These are phyloP conservation scores for Solanum hybrid DNA, from an alignment of 305 asterid genomes.

Conservation along the genomic window DNA sequence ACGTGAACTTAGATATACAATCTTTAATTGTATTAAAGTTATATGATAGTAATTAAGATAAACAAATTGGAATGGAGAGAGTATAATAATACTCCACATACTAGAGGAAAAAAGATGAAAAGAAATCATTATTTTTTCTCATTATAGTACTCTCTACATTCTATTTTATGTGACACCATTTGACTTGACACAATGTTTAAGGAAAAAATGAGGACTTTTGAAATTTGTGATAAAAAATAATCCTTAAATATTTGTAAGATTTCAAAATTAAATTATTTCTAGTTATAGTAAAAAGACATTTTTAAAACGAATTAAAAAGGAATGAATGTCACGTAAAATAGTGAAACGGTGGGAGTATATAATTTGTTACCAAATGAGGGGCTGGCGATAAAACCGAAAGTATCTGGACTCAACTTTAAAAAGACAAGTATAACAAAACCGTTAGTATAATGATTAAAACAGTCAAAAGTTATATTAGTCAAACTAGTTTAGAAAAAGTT, in stretches of 20 bases:
- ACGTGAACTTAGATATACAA: not conserved
- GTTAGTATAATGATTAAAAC: not conserved
- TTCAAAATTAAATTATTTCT: too few species aligned
- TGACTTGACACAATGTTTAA: not conserved
- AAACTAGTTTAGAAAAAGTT: not conserved
- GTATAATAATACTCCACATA: not conserved
- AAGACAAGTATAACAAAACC: not conserved
- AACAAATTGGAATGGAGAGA: not conserved
- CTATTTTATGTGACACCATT: not conserved
- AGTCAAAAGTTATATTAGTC: conserved; percentile 8
- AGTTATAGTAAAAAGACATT: too few species aligned
- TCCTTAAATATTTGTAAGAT: too few species aligned
- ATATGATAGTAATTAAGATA: not conserved
- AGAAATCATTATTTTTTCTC: not conserved
- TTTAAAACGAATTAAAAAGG: too few species aligned
- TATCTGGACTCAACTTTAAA: not conserved
- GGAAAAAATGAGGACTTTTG: too few species aligned
- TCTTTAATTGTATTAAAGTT: not conserved
- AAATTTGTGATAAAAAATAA: not conserved
- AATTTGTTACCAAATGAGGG: not conserved
- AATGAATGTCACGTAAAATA: not conserved
- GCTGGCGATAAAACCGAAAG: conserved; percentile 5
- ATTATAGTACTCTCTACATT: not conserved
- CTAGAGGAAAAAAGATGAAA: not conserved
- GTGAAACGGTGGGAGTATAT: not conserved